Percentiles rank a stretch among this genome's conserved stretches.
Conservation (phyloP, 495 filamentous ascomycete species). For the Hyaloscypha hepaticicola region DNA sequence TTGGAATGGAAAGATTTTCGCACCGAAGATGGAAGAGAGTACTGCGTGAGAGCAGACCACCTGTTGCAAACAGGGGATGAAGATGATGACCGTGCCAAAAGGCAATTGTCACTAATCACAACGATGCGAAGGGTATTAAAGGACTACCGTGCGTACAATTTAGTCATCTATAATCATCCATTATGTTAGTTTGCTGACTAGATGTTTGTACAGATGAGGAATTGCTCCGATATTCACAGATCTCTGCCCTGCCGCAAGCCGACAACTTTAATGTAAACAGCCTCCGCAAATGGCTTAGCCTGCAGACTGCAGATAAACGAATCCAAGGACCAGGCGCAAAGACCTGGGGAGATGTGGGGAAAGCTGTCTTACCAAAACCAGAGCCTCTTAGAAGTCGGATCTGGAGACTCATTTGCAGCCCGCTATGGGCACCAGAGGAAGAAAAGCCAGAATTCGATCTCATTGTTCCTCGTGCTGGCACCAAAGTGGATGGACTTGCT, state of each 20-base stretch:
- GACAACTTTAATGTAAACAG: constrained; percentile 15
- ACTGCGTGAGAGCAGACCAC: background rate
- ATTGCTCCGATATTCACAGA: constrained; percentile 21
- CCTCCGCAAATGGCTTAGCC: constrained; percentile 12
- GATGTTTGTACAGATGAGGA: constrained; percentile 27
- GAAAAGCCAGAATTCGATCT: background rate
- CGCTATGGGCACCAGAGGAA: background rate
- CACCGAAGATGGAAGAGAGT: background rate
- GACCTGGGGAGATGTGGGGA: constrained; percentile 13
- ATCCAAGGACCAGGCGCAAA: constrained; percentile 17
- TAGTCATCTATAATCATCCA: no score
- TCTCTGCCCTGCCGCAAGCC: constrained; percentile 19
- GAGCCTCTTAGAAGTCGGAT: background rate
- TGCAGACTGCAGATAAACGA: background rate
- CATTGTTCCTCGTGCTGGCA: background rate
- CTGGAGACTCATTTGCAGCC: background rate
- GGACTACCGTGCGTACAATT: constrained; percentile 18
- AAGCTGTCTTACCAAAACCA: background rate
- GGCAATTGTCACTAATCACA: background rate
- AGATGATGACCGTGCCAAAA: background rate
- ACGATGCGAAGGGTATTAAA: constrained; percentile 14
- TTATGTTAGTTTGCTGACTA: no score
- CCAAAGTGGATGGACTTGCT: constrained; percentile 17
- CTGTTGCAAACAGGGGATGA: background rate
- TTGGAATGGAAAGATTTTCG: constrained; percentile 2